Conservation (phyloP, 2,329 filamentous ascomycete species). For the Phaeosphaeriaceae sp. region DNA sequence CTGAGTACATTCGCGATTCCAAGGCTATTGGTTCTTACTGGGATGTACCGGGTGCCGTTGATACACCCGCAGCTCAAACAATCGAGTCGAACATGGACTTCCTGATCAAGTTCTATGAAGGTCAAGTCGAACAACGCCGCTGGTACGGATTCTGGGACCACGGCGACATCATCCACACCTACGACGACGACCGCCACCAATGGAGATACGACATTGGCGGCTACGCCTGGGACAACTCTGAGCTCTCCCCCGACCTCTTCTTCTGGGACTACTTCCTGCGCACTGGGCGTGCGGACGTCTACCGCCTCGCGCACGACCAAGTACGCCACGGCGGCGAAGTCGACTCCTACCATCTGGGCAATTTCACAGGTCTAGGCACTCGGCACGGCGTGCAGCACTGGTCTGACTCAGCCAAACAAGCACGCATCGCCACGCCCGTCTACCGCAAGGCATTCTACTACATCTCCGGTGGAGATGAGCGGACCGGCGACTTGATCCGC, state of each 20-base stretch:
- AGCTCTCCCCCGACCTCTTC: constrained; percentile 69
- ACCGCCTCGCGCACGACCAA: constrained; percentile 66
- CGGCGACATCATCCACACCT: constrained; percentile 70
- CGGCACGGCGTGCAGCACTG: constrained; percentile 71
- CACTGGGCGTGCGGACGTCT: constrained; percentile 65
- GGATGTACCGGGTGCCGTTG: constrained; percentile 52
- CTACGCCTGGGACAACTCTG: constrained; percentile 71
- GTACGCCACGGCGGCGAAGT: constrained; percentile 68
- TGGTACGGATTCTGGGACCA: constrained; percentile 72
- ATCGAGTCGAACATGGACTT: constrained; percentile 66
- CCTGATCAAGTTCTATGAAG: constrained; percentile 63
- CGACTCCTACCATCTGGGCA: constrained; percentile 68
- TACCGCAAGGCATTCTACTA: constrained; percentile 68
- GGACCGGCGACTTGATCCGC: constrained; percentile 62
- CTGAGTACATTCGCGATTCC: constrained; percentile 60
- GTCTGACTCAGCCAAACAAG: constrained; percentile 68
- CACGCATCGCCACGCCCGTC: constrained; percentile 65
- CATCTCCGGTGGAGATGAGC: constrained; percentile 64
- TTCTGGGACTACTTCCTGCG: constrained; percentile 70
- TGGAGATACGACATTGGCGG: constrained; percentile 72
- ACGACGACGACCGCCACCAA: constrained; percentile 65
- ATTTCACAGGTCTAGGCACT: constrained; percentile 67
- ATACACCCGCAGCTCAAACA: constrained; percentile 29
- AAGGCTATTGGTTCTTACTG: constrained; percentile 65
- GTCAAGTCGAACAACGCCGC: constrained; percentile 63